phyloP scores from a whole-genome alignment of 208 protist genomes.

The Trypanosoma vivax region DNA sequence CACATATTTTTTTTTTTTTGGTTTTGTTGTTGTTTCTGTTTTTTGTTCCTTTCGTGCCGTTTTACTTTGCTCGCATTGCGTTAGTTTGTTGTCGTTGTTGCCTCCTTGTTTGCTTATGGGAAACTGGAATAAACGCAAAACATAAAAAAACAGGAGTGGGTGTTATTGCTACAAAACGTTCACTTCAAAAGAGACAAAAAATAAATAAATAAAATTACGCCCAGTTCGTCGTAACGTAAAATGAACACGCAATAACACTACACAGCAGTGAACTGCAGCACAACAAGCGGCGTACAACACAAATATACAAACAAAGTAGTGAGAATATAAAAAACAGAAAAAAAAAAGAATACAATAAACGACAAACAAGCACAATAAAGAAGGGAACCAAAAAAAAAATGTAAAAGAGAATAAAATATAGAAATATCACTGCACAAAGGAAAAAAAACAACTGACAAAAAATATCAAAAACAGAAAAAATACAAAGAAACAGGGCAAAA shows the following conservation, averaged over 20 bases:
- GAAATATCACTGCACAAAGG: background rate
- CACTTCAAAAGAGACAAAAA: conserved; percentile 2
- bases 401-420: background rate
- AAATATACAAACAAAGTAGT: background rate
- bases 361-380: background rate
- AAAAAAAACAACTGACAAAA: too few relatives aligned
- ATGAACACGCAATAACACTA: too few relatives aligned
- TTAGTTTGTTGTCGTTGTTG: background rate
- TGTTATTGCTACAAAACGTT: background rate
- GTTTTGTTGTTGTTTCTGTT: conserved; percentile 16
- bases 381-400: conserved; percentile 2
- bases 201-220: background rate
- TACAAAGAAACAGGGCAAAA: background rate
- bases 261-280: too few relatives aligned
- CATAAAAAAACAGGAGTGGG: background rate
- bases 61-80: too few relatives aligned
- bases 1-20: conserved; percentile 10
- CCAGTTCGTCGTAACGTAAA: too few relatives aligned
- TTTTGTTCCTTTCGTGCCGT: background rate
- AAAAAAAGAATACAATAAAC: conserved; percentile 1
- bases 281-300: background rate
- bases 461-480: background rate
- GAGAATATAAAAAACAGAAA: background rate
- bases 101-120: background rate
- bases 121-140: background rate